Evolutionary conservation across 1,284 basidiomycete species (phyloP), one percentile per base, ranked within the genome.

Genomic region (Moesziomyces parantarcticus): DNA sequence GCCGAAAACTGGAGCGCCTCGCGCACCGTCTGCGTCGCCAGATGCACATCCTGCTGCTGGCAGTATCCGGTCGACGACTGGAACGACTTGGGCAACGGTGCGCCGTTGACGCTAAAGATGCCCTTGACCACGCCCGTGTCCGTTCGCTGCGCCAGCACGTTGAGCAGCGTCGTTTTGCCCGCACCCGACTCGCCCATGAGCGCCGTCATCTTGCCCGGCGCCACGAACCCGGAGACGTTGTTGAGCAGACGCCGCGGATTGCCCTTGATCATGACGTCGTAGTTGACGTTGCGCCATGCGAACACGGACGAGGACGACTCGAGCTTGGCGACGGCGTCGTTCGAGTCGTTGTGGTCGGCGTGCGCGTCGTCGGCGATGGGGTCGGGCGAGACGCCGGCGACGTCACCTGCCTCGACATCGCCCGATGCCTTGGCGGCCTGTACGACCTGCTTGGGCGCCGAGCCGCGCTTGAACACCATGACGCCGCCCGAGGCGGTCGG

Each of bases 181-280:
- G 79, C 79, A 43, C 79, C 79, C n/a, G 73, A 76, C 48, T 72
- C 73, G 32, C 79, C 79, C 79, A 81, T 81, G 7, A 81, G 52
- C 1, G 78, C 78, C 8, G 76, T 78, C 65, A 80, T 72, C 49
- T 73, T 75, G 10, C 78, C 78, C 1, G 78, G 78, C 6, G 63
- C 55, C 16, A 78, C 75, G 46, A 58, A 80, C n/a, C 78, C 79
- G 7, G 58, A 68, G 2, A 90, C 92, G 6, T 79, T 50, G 46
- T 75, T 60, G 20, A 81, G 61, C 22, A 81, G 71, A 6, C 71
- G 66, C 10, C 79, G 76, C 7, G 58, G 53, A 10, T 67, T 51
- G 40, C 75, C 78, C 50, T 80, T 77, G 58, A 81, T 64, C 21
- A 56, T 23, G 13, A 81, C 70, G 22, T 74, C 69, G 50, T 74